Evolutionary conservation across 306 rosid genomes (phyloP), one percentile per base, ranked within the genome.

Genomic region (Begonia peltatifolia): DNA sequence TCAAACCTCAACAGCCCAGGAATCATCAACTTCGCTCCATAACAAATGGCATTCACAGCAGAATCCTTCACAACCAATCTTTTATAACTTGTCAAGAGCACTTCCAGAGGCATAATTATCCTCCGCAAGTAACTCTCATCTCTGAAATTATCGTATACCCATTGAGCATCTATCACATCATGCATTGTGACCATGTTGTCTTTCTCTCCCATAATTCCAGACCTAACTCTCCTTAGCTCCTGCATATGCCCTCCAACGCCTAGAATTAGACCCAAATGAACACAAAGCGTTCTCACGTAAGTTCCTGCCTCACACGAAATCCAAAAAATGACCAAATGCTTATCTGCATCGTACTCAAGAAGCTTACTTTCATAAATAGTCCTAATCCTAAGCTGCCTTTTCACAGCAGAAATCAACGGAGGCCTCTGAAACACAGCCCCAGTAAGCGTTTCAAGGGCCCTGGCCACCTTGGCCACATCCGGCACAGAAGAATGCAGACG

Each of bases 181-280:
- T 83, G 95, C 95, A 87, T 83, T 6, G 80, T 62, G 3, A 87
- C 93, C 95, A 87, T 83, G 49, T 87, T 87, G 69, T 87, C 88
- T 51, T 78, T 87, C 78, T 87, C 93, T 1, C 95, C 95, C 76
- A 78, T 43, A 47, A 80, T 87, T 35, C 95, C 95, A 12, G 86
- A 83, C 50, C 88, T 59, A 18, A 87, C 95, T 66, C 95, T 78
- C 55, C 93, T 78, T 43, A 87, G 83, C 71, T 87, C 95, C 52
- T 87, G 95, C 95, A 87, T 87, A 58, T 87, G 93, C 14, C 65
- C 74, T 7, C 95, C 93, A 38, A 87, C 95, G 25, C 95, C 95
- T 16, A 87, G 93, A 59, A 87, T 67, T 61, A 87, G 50, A 50
- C 95, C 93, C 76, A 87, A 72, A 59, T 87, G 95, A 10, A 87